Percentiles rank a stretch among this genome's conserved stretches.
phyloP scores from a whole-genome alignment of 345 rosid genomes.

The Boechera divaricarpa region DNA sequence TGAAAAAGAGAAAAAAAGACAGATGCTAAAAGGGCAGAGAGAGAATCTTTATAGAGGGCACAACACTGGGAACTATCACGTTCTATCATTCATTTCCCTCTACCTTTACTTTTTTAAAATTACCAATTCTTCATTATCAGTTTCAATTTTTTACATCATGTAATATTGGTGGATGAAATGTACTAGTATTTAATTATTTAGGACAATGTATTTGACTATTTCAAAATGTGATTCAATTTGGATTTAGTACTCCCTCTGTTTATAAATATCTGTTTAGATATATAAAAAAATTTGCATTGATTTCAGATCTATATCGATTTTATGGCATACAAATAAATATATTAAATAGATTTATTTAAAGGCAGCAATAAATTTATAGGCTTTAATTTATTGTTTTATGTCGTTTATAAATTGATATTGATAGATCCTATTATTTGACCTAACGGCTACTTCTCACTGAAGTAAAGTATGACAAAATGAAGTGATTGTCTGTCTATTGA shows the following conservation, averaged over 20 bases:
- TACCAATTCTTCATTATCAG: slow-evolving; percentile 5
- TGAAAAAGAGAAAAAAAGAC: not conserved
- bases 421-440: slow-evolving; percentile 39
- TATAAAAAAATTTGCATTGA: slow-evolving; percentile 21
- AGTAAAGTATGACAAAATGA: slow-evolving; percentile 25
- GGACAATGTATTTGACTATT: slow-evolving; percentile 21
- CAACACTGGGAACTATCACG: slow-evolving; percentile 46
- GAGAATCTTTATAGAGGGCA: slow-evolving; percentile 43
- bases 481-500: slow-evolving; percentile 26
- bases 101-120: not conserved
- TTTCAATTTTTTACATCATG: slow-evolving; percentile 9
- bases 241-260: not conserved
- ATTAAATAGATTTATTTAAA: slow-evolving; percentile 2
- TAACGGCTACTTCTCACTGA: slow-evolving; percentile 24
- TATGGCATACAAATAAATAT: not conserved
- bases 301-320: slow-evolving; percentile 23
- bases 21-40: slow-evolving; percentile 27
- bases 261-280: too few relatives aligned
- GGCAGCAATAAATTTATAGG: slow-evolving; percentile 21
- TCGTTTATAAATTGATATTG: slow-evolving; percentile 33
- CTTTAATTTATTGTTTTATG: slow-evolving; percentile 24
- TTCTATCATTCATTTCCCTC: slow-evolving; percentile 41
- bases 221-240: slow-evolving; percentile 7
- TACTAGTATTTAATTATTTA: slow-evolving; percentile 4
- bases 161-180: not conserved